phyloP scores from a whole-genome alignment of 73 alveolate genomes.

The Symbiodinium pilosum region DNA sequence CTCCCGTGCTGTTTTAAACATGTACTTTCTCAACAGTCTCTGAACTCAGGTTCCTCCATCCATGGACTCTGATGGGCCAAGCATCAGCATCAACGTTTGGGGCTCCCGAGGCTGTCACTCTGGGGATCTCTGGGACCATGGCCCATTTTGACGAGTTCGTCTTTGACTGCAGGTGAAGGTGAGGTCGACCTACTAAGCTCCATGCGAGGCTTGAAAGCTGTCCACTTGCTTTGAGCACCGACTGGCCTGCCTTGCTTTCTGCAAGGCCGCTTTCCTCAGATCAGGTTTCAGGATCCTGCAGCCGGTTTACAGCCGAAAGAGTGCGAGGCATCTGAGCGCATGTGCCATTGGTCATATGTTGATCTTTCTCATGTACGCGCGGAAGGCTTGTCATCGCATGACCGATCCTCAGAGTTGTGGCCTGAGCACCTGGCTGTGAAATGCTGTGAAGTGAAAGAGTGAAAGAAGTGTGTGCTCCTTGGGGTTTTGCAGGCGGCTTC shows the following conservation, averaged over 20 bases:
- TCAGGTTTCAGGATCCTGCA: constrained; percentile 16
- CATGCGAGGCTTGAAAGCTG: neutral
- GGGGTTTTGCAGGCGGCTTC: neutral
- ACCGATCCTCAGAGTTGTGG: constrained; percentile 11
- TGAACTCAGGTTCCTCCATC: constrained; percentile 23
- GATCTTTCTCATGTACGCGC: too few species aligned
- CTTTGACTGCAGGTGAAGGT: neutral
- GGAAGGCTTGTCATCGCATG: constrained; percentile 48
- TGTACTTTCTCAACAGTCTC: too few species aligned
- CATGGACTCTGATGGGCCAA: neutral
- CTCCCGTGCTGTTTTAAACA: neutral
- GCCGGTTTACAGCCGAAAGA: constrained; percentile 15
- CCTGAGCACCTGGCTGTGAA: neutral
- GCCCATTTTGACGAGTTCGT: neutral
- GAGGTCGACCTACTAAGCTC: constrained; percentile 19
- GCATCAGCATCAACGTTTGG: constrained; percentile 30
- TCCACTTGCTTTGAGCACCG: neutral
- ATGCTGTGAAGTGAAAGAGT: neutral
- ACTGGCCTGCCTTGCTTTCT: neutral
- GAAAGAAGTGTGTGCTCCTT: too few species aligned
- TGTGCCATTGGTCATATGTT: neutral
- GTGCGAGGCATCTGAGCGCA: constrained; percentile 20
- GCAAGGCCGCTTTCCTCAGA: constrained; percentile 35
- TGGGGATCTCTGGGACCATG: neutral
- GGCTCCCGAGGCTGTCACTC: constrained; percentile 27